These are phyloP conservation scores for Zygosaccharomyces lentus DNA, from an alignment of 805 yeast species.

Conservation along the genomic window DNA sequence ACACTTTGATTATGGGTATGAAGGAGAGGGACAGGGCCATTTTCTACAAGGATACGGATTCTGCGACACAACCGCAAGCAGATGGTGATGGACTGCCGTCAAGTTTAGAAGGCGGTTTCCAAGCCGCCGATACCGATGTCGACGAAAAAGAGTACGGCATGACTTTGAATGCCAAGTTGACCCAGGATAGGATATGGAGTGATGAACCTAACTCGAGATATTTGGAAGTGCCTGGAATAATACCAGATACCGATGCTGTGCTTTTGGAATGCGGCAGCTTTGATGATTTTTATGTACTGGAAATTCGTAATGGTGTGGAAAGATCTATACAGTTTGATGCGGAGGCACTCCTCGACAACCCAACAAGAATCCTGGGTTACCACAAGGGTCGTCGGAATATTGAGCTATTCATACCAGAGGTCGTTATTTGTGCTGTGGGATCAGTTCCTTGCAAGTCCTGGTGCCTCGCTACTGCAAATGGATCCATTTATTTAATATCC, in stretches of 20 bases:
- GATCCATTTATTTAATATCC: slow-evolving; percentile 36
- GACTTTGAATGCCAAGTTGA: slow-evolving; percentile 29
- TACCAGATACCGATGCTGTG: slow-evolving; percentile 31
- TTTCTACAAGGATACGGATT: slow-evolving; percentile 13
- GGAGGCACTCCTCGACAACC: slow-evolving; percentile 35
- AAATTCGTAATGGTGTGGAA: slow-evolving; percentile 36
- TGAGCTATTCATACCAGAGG: slow-evolving; percentile 42
- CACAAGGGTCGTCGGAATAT: slow-evolving; percentile 35
- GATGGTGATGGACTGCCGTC: slow-evolving; percentile 16
- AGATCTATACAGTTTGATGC: slow-evolving; percentile 35
- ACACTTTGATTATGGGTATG: slow-evolving; percentile 58
- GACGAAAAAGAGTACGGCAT: slow-evolving; percentile 33
- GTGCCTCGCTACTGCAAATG: slow-evolving; percentile 41
- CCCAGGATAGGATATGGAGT: slow-evolving; percentile 28
- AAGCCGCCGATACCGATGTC: slow-evolving; percentile 32
- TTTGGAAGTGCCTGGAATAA: slow-evolving; percentile 24
- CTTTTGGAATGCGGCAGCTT: slow-evolving; percentile 33
- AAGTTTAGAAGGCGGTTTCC: slow-evolving; percentile 13
- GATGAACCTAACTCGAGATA: slow-evolving; percentile 31
- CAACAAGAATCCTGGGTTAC: slow-evolving; percentile 39
- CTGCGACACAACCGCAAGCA: slow-evolving; percentile 10
- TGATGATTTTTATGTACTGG: slow-evolving; percentile 30
- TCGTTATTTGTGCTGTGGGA: slow-evolving; percentile 40
- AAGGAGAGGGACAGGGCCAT: slow-evolving; percentile 38
- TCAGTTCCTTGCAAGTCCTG: slow-evolving; percentile 45